Evolutionary conservation across 164 flowering plant species (phyloP).

Genomic region (Echeveria elegans): DNA sequence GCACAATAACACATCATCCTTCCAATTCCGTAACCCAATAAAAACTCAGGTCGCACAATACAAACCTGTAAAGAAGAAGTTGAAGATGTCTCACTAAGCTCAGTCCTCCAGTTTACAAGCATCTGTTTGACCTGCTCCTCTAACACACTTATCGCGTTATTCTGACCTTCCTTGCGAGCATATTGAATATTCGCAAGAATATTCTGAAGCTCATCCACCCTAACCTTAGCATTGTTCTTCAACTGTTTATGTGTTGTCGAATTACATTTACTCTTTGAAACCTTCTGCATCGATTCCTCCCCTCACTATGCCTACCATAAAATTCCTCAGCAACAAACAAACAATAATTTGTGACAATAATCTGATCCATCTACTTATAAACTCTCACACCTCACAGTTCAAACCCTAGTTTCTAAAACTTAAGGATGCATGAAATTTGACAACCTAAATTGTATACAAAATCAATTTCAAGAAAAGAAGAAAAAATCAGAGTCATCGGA

Average conservation of each 20-base stretch:
- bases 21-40: too few relatives aligned
- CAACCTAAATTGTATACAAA: too few relatives aligned
- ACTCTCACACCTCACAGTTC: too few relatives aligned
- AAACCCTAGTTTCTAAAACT: too few relatives aligned
- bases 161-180: neutral
- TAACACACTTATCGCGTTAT: neutral
- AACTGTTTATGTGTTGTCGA: neutral
- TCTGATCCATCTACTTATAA: too few relatives aligned
- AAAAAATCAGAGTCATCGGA: too few relatives aligned
- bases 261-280: neutral
- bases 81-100: neutral
- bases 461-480: too few relatives aligned
- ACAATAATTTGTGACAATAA: too few relatives aligned
- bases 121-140: slow-evolving; percentile 1
- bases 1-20: too few relatives aligned
- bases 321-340: too few relatives aligned
- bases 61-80: neutral
- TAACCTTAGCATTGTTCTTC: neutral
- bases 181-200: neutral
- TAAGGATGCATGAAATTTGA: too few relatives aligned
- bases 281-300: slow-evolving; percentile 5
- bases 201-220: slow-evolving; percentile 1
- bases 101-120: neutral
- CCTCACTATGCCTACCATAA: too few relatives aligned
- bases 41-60: neutral